Conservation (phyloP, 768 basidiomycete species). For the Calocera viscosa region DNA sequence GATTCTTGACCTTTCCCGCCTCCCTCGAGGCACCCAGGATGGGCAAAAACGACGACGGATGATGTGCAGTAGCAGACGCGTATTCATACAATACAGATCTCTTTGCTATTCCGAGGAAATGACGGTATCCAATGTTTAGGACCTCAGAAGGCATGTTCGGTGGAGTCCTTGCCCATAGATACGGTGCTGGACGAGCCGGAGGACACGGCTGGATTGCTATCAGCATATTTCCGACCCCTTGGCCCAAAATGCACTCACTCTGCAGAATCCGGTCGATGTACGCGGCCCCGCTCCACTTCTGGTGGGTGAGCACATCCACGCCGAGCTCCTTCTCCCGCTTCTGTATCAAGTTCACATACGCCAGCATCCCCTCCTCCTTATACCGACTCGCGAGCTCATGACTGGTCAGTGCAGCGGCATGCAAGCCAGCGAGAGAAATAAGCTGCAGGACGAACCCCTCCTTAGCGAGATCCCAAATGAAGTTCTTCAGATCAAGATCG, state of each 20-base stretch:
- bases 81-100: background rate
- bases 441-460: conserved; percentile 88
- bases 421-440: conserved; percentile 80
- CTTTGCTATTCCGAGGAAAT: background rate
- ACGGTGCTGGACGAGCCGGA: conserved; percentile 84
- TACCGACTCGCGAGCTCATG: conserved; percentile 69
- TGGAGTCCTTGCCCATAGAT: conserved; percentile 73
- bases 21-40: background rate
- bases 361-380: conserved; percentile 83
- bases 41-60: background rate
- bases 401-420: conserved; percentile 51
- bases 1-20: background rate
- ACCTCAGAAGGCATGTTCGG: conserved; percentile 65
- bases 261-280: conserved; percentile 80
- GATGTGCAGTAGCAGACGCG: background rate
- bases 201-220: conserved; percentile 40
- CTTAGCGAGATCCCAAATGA: conserved; percentile 81
- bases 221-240: background rate
- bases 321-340: conserved; percentile 78
- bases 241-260: conserved; percentile 25
- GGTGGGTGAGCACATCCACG: conserved; percentile 83
- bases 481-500: conserved; percentile 61
- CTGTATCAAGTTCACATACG: conserved; percentile 81
- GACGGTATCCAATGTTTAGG: background rate
- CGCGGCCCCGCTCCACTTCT: conserved; percentile 92